Evolutionary conservation across 2,329 filamentous ascomycete genomes (phyloP), one percentile per base, ranked within the genome.

Genomic region (Microdochium paspali): DNA sequence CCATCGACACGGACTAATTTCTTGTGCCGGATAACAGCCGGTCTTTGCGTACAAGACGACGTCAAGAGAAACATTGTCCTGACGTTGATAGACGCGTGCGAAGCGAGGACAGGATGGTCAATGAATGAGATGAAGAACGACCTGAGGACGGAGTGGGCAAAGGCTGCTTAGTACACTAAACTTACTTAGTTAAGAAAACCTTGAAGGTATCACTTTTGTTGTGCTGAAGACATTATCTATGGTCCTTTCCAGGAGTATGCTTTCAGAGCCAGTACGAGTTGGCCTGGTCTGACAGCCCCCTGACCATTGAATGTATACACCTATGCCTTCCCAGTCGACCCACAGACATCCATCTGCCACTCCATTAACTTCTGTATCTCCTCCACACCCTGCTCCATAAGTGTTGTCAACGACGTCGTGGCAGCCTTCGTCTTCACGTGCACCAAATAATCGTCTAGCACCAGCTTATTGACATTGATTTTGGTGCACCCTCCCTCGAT

Each of bases 401-500:
- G 53, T 35, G 61, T 58, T n/a, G 65, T 70, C 44, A 67, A 53
- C 13, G 54, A 53, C 50, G 57, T 43, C 46, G 55, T 63, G 44
- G 64, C 51, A 4, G 68, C 67, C 26, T 70, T 64, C 40, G 62
- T 53, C 51, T 65, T 60, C 24, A 76, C 50, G 49, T 70, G 58
- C 46, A 62, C 62, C 28, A 71, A 61, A 48, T 71, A 72, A 35
- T 67, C 66, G 47, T 74, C 67, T 13, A 74, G 60, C 20, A 77
- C 65, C 30, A 73, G 54, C 58, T 73, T 74, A 53, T 82, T 81
- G 2, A 81, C 74, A 51, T 81, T 82, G 50, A 79, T 63, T 58
- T 80, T 79, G 23, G 70, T 65, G n/a, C 74, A 67, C 0, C 77
- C 76, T 13, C 66, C 65, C 21, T 60, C 58, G 53, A 81, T 77